Evolutionary conservation across 176 grass and related monocot genomes (phyloP), one percentile per base, ranked within the genome.

Genomic region (Aechmea fasciata): DNA sequence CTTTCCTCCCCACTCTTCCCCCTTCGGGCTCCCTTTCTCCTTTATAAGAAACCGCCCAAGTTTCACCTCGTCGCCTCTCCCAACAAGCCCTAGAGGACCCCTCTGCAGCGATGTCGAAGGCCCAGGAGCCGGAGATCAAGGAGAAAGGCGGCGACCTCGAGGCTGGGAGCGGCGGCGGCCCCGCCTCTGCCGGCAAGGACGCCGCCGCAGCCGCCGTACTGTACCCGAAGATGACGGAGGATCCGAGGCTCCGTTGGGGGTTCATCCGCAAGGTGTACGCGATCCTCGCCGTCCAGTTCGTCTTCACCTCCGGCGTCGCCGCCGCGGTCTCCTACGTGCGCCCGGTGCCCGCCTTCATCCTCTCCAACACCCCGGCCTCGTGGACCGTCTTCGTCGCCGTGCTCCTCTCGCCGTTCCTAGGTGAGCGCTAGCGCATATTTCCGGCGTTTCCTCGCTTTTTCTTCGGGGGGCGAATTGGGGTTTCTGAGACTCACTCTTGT

Each of bases 201-300:
- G 57, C 22, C 19, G 22, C 57, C 57, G 55, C 33, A 41, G 33
- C 4, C 5, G 33, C 33, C 33, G 33, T 41, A 7, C 59, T 73
- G 13, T 80, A 73, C 59, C 57, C 69, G 22, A 79, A 72, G 62
- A 79, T 80, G 71, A 79, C 52, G 22, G 88, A 84, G 73, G 81
- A 87, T 26, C 88, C 84, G 49, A 65, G 59, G 14, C 75, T 91
- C 15, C 73, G 88, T 6, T 87, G 84, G 88, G 84, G 67, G 0
- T 91, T 87, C 84, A 83, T 85, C 47, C 65, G 84, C 2, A 91
- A 91, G 84, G 88, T 87, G 4, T 91, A 87, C 68, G 5, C 8
- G 0, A 91, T 91, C 72, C 81, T 87, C 3, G 63, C 81, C 9
- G 20, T 67, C 6, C 88, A 87, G 74, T 79, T 91, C 64, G 63